These are phyloP conservation scores for Achaetomiella virescens DNA, from an alignment of 495 filamentous ascomycete genomes.

Conservation along the genomic window DNA sequence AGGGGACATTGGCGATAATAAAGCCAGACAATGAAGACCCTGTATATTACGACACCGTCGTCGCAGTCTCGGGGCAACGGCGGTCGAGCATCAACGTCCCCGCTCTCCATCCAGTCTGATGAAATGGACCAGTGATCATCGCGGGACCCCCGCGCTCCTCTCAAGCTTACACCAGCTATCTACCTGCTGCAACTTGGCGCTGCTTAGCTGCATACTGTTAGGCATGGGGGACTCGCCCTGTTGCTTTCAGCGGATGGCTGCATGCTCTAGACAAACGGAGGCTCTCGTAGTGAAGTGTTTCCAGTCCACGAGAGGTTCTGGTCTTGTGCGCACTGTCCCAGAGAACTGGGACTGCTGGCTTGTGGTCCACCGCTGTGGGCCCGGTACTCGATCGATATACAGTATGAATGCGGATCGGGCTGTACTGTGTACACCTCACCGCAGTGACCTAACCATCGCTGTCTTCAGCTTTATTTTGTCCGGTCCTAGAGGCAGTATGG, in stretches of 20 bases:
- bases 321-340: background rate
- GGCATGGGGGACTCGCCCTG: background rate
- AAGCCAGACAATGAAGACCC: too few species aligned
- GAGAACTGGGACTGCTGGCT: background rate
- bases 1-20: too few species aligned
- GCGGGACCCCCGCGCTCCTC: background rate
- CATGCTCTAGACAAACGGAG: background rate
- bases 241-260: background rate
- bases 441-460: too few species aligned
- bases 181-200: background rate
- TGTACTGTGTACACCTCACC: too few species aligned
- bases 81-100: background rate
- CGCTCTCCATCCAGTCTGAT: background rate
- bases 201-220: too few species aligned
- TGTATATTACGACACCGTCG: too few species aligned
- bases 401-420: background rate
- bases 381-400: background rate
- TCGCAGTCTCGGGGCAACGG: too few species aligned
- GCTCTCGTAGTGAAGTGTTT: background rate
- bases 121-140: slow-evolving; percentile 6
- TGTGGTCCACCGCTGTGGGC: background rate
- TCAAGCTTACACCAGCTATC: background rate
- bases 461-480: too few species aligned
- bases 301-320: background rate
- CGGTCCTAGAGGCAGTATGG: too few species aligned